phyloP scores from a whole-genome alignment of 2,329 filamentous ascomycete species.

The Xylariaceae sp. region DNA sequence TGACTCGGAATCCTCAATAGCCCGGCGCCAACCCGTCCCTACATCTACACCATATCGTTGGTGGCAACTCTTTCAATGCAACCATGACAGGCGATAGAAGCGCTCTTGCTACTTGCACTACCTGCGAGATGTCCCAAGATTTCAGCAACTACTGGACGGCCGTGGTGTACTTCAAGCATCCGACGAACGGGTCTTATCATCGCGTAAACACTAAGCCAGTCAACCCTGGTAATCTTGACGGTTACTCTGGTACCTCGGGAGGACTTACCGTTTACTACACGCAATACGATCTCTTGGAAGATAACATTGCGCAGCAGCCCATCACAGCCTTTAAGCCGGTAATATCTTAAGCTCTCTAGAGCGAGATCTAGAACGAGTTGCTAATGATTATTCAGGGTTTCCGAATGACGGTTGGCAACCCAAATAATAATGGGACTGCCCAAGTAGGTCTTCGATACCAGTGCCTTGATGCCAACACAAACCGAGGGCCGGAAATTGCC shows the following conservation, averaged over 20 bases:
- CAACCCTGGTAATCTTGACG: conserved; percentile 21
- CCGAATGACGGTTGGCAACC: conserved; percentile 40
- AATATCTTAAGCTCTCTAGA: not conserved
- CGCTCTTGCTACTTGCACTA: conserved; percentile 20
- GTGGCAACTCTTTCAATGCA: conserved; percentile 19
- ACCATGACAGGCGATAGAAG: conserved; percentile 14
- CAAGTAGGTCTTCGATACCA: conserved; percentile 37
- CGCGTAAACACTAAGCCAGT: conserved; percentile 25
- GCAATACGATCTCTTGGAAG: conserved; percentile 21
- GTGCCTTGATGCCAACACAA: conserved; percentile 34
- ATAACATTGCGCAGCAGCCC: conserved; percentile 26
- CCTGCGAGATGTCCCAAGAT: conserved; percentile 24
- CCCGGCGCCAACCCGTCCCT: conserved; percentile 14
- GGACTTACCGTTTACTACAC: conserved; percentile 29
- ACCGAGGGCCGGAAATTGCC: conserved; percentile 33
- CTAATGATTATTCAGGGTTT: conserved; percentile 32
- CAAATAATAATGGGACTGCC: conserved; percentile 16
- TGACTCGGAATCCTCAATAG: too few species aligned
- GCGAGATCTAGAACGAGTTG: not conserved
- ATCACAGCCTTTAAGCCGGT: conserved; percentile 40
- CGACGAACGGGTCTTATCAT: conserved; percentile 26
- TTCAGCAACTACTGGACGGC: conserved; percentile 27
- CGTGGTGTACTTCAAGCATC: conserved; percentile 23
- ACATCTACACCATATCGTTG: conserved; percentile 19
- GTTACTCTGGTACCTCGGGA: conserved; percentile 20